Evolutionary conservation across 2,329 filamentous ascomycete species (phyloP).

Genomic region (Exophiala dermatitidis): DNA sequence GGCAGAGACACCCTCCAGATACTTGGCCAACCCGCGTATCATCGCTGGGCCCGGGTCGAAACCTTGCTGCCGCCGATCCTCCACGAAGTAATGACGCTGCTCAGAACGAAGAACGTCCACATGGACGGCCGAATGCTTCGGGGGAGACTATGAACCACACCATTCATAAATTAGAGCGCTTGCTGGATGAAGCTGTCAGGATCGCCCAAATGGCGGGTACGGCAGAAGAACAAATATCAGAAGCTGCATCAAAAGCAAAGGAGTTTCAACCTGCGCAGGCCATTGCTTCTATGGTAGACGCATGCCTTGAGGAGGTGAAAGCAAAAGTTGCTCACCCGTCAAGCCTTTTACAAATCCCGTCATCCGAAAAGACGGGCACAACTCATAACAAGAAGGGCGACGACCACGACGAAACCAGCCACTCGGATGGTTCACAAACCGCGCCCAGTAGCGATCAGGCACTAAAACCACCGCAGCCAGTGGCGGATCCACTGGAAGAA

Average conservation of each 20-base stretch:
- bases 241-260: not conserved
- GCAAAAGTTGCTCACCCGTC: too few species aligned
- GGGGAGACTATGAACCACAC: conserved; percentile 30
- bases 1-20: too few species aligned
- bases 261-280: not conserved
- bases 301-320: conserved; percentile 3
- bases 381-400: too few species aligned
- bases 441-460: not conserved
- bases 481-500: not conserved
- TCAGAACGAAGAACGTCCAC: not conserved
- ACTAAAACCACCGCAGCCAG: not conserved
- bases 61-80: not conserved
- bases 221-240: not conserved
- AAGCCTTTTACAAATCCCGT: too few species aligned
- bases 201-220: conserved; percentile 29
- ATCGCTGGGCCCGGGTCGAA: too few species aligned
- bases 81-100: not conserved
- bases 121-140: conserved; percentile 8
- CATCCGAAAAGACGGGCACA: too few species aligned
- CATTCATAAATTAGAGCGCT: conserved; percentile 32
- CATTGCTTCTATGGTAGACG: not conserved
- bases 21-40: too few species aligned
- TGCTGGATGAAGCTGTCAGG: conserved; percentile 33
- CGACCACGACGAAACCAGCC: too few species aligned
- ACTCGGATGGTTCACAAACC: too few species aligned